Base-by-base conservation (phyloP, 116 monocot species). In the Phalaenopsis hybrid region DNA sequence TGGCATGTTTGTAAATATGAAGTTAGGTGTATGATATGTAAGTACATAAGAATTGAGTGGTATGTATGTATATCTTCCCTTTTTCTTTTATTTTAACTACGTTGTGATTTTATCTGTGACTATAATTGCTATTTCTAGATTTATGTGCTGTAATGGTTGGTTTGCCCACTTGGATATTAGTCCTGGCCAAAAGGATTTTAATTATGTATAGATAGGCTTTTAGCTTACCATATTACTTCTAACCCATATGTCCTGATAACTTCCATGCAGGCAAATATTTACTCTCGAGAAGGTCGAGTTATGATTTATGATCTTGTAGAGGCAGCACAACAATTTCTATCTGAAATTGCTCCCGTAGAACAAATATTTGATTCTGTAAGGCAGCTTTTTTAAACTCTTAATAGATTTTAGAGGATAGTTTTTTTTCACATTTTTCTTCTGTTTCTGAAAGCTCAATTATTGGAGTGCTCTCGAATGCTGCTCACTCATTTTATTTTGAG, bases 241-340 rank as follows among this genome's bases (percentile, higher is more conserved):
- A 75, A 45, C 9, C n/a, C 75, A 10, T 20, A 45, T 41, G 72
- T 15, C 75, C 37, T 72, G 46, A 46, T 44, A 44, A 75, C 79
- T 69, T 23, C 57, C 79, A 50, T 6, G 37, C 85, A 99, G 99
- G 95, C 99, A 67, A 94, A 82, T 81, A 84, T 89, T 81, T 89
- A 95, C 91, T 88, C 95, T 28, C 92, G 95, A 84, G 95, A 99
- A 88, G 95, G 99, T 37, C 89, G 92, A 33, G 95, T 93, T 9
- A 99, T 95, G 99, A 94, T 99, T 70, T 93, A 88, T 81, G 91
- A 95, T 83, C 86, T 99, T 80, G 89, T 94, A n/a, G 95, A 92
- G 82, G 88, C 92, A 65, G 99, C 99, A 78, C 95, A 92, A 79
- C 95, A 99, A 85, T 99, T 93, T 83, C 72, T 99, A 70, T 99